These are phyloP conservation scores for Entamoeba invadens DNA, from an alignment of 208 protist species.

Conservation along the genomic window DNA sequence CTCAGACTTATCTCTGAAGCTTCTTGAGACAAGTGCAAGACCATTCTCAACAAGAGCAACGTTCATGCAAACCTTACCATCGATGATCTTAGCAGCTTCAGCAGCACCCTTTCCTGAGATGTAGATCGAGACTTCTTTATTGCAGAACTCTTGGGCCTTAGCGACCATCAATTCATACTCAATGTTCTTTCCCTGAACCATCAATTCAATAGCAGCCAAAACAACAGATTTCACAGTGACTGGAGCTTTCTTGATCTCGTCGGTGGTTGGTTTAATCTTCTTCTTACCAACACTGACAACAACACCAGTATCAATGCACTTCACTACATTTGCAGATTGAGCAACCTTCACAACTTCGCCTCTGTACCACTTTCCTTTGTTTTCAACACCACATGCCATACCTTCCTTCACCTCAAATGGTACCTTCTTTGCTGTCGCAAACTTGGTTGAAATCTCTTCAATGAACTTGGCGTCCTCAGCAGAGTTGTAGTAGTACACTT, in stretches of 20 bases:
- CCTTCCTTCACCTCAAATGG: not conserved
- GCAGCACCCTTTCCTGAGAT: too few relatives aligned
- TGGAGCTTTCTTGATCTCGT: not conserved
- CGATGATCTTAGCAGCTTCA: not conserved
- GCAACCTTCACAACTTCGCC: not conserved
- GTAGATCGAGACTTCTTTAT: not conserved
- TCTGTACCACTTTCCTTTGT: not conserved
- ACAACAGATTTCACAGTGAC: not conserved
- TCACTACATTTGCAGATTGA: not conserved
- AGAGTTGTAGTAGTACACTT: not conserved
- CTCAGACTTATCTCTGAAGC: not conserved
- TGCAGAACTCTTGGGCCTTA: not conserved
- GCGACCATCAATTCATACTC: not conserved
- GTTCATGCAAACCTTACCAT: not conserved
- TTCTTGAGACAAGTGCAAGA: not conserved
- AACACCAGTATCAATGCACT: not conserved
- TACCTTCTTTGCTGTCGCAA: not conserved
- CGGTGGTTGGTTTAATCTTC: not conserved
- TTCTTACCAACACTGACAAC: not conserved
- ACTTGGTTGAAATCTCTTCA: not conserved
- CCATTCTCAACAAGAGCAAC: not conserved
- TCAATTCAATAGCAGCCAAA: not conserved
- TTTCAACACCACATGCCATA: not conserved
- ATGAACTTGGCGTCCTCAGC: not conserved
- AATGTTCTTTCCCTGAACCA: not conserved